A percentile compares a stretch with the other conserved stretches of the same genome.
These are phyloP conservation scores for Rhinocladiella similis DNA, from an alignment of 2,329 filamentous ascomycete genomes.

Conservation along the genomic window DNA sequence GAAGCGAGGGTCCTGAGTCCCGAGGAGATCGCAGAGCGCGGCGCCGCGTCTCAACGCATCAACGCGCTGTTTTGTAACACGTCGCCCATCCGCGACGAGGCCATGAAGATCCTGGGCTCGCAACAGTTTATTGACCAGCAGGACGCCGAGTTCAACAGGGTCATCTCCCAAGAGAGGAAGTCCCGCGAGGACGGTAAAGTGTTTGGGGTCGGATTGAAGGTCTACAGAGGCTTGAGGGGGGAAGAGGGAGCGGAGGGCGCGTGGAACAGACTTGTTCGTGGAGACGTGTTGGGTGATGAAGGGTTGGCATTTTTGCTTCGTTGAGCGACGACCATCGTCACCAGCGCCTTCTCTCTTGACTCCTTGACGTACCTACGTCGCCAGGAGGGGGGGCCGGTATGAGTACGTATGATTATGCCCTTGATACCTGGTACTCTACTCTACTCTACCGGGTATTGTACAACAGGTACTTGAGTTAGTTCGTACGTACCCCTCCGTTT, in stretches of 20 bases:
- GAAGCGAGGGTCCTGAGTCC: conserved; percentile 4
- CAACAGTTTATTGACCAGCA: neutral
- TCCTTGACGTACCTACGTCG: no score
- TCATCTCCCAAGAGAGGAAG: neutral
- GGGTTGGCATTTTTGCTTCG: conserved; percentile 10
- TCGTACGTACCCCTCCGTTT: no score
- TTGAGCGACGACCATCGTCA: neutral
- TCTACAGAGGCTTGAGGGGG: conserved; percentile 5
- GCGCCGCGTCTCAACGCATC: neutral
- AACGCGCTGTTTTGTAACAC: conserved; percentile 4
- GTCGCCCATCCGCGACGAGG: conserved; percentile 1
- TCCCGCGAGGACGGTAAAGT: neutral
- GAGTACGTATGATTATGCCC: no score
- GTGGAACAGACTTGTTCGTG: conserved; percentile 8
- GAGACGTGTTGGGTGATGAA: conserved; percentile 5
- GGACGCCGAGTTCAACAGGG: conserved; percentile 1
- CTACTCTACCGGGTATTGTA: no score
- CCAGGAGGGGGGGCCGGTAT: no score
- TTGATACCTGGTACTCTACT: no score
- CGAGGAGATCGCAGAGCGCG: conserved; percentile 1
- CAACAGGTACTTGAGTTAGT: no score
- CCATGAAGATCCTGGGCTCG: conserved; percentile 4
- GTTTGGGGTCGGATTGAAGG: conserved; percentile 5
- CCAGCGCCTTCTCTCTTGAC: no score
- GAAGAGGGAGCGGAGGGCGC: conserved; percentile 5